Base-by-base conservation (phyloP, 2,329 filamentous ascomycete species). In the Nemania diffusa region DNA sequence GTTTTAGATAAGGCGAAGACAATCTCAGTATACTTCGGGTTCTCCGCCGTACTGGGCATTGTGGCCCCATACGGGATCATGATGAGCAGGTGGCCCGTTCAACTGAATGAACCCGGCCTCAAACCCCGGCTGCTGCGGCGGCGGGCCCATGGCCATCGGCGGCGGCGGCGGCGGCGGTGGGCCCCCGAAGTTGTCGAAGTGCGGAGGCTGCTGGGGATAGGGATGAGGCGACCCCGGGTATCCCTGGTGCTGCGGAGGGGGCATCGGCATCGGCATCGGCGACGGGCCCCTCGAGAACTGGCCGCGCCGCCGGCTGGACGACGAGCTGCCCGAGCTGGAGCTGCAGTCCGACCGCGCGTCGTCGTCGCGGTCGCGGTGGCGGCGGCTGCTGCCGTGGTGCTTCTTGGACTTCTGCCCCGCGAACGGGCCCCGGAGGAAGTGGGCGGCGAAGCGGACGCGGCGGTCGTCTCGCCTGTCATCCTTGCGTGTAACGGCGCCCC, bases 361-460 rank as follows among this genome's bases (percentile, higher is more conserved):
- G n/a, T n/a, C 20, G 26, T 72, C 71, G 6, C 65, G 51, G 53
- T 67, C 56, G 22, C 64, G 66, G 34, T 60, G 62, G n/a, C 64
- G 66, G 24, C 60, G 46, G 42, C 64, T 62, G 52, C 67, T 57
- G n/a, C n/a, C n/a, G n/a, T n/a, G n/a, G 48, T 69, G 57, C 57
- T 73, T 74, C 61, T 75, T 73, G 22, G 65, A 60, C 61, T 67
- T 66, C 34, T 63, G 58, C 46, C 69, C 70, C 11, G 75, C 76
- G 53, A 78, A 77, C 3, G 76, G 76, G 13, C 76, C 76, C 34
- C 73, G 74, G 34, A 77, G 65, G 34, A 78, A 56, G 67, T 78
- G 76, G 4, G 75, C 72, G 13, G 75, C 75, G 65, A 77, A 48
- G 15, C 73, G 73, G 17, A 66, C 37, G 57, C 73, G 71, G 15